A percentile compares a stretch with the other conserved stretches of the same genome.
Evolutionary conservation across 768 basidiomycete species (phyloP).

Genomic region (Leccinum pellstonianum): DNA sequence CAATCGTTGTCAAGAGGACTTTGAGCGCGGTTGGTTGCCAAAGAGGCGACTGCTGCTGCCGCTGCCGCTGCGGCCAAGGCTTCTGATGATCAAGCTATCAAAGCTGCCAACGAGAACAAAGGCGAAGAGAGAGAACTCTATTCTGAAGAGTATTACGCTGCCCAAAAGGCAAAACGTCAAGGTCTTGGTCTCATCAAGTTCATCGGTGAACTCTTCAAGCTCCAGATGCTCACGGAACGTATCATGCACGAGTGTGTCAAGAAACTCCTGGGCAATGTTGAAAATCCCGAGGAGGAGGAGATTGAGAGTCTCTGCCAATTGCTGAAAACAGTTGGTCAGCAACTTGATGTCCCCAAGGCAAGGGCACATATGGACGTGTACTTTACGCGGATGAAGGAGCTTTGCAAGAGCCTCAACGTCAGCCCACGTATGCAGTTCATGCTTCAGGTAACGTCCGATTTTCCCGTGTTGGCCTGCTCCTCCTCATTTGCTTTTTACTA

Average conservation of each 20-base stretch:
- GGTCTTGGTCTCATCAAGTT: conserved; percentile 97
- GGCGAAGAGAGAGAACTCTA: conserved; percentile 70
- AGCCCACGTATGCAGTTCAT: conserved; percentile 91
- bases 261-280: conserved; percentile 89
- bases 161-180: conserved; percentile 95
- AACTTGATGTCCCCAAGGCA: conserved; percentile 79
- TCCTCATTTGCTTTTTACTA: background rate
- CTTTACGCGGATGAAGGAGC: conserved; percentile 85
- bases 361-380: conserved; percentile 89
- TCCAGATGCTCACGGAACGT: conserved; percentile 97
- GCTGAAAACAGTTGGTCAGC: conserved; percentile 80
- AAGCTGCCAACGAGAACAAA: conserved; percentile 58
- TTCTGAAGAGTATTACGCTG: conserved; percentile 94
- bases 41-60: too few species aligned
- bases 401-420: conserved; percentile 72
- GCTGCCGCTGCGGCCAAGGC: too few species aligned
- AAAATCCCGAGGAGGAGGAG: conserved; percentile 96
- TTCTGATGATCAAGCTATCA: too few species aligned
- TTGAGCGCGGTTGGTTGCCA: too few species aligned
- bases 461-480: background rate
- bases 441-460: conserved; percentile 70
- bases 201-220: conserved; percentile 97
- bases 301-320: conserved; percentile 96
- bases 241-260: conserved; percentile 99
- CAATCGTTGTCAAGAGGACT: too few species aligned